Percentiles rank a stretch among this genome's conserved stretches.
These are phyloP conservation scores for Adansonia rubrostipa DNA, from an alignment of 441 rosid species.

Conservation along the genomic window DNA sequence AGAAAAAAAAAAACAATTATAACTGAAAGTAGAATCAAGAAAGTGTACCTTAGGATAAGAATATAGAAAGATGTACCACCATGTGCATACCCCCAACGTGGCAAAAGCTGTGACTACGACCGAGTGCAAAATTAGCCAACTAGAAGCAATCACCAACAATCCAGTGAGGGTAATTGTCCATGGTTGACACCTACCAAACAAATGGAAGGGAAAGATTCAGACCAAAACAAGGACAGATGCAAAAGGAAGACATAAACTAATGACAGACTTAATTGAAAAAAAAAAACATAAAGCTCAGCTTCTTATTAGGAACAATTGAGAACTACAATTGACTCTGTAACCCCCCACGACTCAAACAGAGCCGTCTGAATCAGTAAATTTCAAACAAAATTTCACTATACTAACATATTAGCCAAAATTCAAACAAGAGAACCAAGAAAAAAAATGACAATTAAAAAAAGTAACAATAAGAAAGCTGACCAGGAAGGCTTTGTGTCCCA, in stretches of 20 bases:
- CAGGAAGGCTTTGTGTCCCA: slow-evolving; percentile 98
- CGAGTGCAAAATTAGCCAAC: slow-evolving; percentile 76
- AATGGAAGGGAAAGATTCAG: slow-evolving; percentile 17
- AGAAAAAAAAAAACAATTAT: not conserved
- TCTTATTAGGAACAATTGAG: not conserved
- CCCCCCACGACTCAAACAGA: not conserved
- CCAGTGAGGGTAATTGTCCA: slow-evolving; percentile 89
- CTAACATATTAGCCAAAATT: not conserved
- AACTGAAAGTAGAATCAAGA: not conserved
- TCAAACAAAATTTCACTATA: not conserved
- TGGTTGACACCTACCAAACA: slow-evolving; percentile 80
- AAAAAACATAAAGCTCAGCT: not conserved
- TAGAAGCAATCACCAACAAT: slow-evolving; percentile 49
- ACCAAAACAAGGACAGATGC: slow-evolving; percentile 12
- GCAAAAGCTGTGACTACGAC: slow-evolving; percentile 51
- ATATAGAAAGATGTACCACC: slow-evolving; percentile 91
- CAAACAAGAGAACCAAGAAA: too few species aligned
- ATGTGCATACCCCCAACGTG: slow-evolving; percentile 48
- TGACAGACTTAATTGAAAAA: too few species aligned
- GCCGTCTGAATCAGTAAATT: not conserved
- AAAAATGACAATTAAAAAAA: not conserved
- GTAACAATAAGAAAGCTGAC: slow-evolving; percentile 34
- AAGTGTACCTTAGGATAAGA: slow-evolving; percentile 78
- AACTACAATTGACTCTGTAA: not conserved
- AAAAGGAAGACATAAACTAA: not conserved